Base-by-base conservation (phyloP, 331 rosid species). In the Spiraea crenata region DNA sequence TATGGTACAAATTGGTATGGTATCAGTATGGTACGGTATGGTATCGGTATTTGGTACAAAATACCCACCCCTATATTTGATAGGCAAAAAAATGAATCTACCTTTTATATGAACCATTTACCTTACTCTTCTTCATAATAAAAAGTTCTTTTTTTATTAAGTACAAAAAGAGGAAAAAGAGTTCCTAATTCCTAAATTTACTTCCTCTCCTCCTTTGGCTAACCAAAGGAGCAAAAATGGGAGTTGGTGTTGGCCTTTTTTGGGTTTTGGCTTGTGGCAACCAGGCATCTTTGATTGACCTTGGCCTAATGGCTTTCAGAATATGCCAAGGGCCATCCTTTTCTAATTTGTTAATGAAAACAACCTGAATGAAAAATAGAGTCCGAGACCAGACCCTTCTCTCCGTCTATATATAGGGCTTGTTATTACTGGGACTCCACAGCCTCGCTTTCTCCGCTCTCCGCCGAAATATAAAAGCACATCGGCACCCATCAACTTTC, bases 261-360 rank as follows among this genome's bases (percentile, higher is more conserved):
- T 25, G 31, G 31, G 31, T 25, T 25, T 70, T 49, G 66, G 70
- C 42, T 74, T 7, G 20, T 4, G 37, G 66, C 71, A 39, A 57
- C 11, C 39, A n/a, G 64, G 47, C 50, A 52, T 67, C 58, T 56
- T n/a, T 48, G 6, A 9, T 9, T 2, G 62, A 38, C 58, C 56
- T 37, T 20, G 52, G 52, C 11, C 3, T 31, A 2, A 20, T 20
- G 57, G 44, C 77, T 54, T 61, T 71, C 51, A 25, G 46, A 61
- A 47, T 20, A 34, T 54, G 31, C 76, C 81, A 72, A 76, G 41
- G 61, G 84, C 81, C 79, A 59, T 49, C 46, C 5, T 14, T 44
- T 16, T 31, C 46, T 5, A 16, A 20, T 41, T 7, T 55, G 11
- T 1, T 7, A 20, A 40, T 55, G 31, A 25, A 25, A 25, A 25